Percentiles rank a stretch among this genome's conserved stretches.
Conservation (phyloP, 805 yeast species). For the Teunomyces stri region DNA sequence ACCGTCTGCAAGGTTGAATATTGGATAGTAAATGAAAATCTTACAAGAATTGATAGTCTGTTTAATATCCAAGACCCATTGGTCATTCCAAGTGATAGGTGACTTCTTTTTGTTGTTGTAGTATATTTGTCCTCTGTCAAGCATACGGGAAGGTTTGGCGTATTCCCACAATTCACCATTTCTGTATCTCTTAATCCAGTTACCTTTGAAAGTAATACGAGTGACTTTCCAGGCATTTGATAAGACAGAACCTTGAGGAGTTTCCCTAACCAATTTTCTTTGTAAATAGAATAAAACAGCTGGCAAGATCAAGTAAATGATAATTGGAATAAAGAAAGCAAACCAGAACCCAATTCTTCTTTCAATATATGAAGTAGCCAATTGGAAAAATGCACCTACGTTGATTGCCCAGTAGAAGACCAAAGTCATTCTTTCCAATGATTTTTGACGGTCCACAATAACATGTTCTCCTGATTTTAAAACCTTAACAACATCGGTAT, state of each 20-base stretch:
- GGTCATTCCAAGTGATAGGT: conserved; percentile 39
- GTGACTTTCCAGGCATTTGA: conserved; percentile 41
- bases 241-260: conserved; percentile 48
- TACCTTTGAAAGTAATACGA: conserved; percentile 41
- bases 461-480: conserved; percentile 64
- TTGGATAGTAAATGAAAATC: conserved; percentile 43
- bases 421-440: conserved; percentile 41
- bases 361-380: conserved; percentile 52
- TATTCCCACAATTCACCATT: conserved; percentile 46
- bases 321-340: conserved; percentile 48
- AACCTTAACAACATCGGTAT: conserved; percentile 56
- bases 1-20: conserved; percentile 42
- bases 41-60: conserved; percentile 45
- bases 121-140: conserved; percentile 39
- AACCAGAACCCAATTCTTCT: conserved; percentile 54
- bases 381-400: conserved; percentile 51
- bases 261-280: conserved; percentile 26
- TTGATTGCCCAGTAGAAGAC: conserved; percentile 56
- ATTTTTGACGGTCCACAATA: conserved; percentile 47
- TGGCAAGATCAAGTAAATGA: conserved; percentile 31
- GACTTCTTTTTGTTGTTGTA: conserved; percentile 20
- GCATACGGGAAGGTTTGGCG: conserved; percentile 46
- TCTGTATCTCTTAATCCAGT: conserved; percentile 41
- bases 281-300: conserved; percentile 25
- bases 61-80: conserved; percentile 46